Percentiles rank a stretch among this genome's conserved stretches.
Evolutionary conservation across 2,329 filamentous ascomycete species (phyloP).

Genomic region (Allantophomopsis cytisporea): DNA sequence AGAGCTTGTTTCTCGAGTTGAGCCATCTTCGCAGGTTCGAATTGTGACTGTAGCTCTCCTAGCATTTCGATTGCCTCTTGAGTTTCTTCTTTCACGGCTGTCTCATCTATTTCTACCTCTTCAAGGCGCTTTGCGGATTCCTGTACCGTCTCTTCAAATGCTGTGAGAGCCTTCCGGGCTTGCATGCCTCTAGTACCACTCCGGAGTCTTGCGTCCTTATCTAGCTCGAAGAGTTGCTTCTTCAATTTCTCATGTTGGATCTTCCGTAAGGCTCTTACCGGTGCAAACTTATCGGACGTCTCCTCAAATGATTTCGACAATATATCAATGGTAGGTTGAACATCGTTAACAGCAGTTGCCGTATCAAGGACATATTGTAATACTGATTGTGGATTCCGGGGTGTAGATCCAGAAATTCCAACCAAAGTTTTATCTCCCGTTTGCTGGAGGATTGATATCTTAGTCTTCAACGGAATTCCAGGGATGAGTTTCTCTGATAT

Average conservation of each 20-base stretch:
- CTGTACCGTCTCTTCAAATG: constrained; percentile 52
- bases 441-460: constrained; percentile 58
- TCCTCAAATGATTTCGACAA: constrained; percentile 46
- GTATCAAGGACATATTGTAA: constrained; percentile 55
- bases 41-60: constrained; percentile 50
- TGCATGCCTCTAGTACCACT: constrained; percentile 64
- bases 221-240: constrained; percentile 50
- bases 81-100: constrained; percentile 47
- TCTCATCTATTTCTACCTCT: constrained; percentile 39
- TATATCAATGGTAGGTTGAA: constrained; percentile 45
- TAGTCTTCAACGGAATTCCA: constrained; percentile 52
- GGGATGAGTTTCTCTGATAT: constrained; percentile 70
- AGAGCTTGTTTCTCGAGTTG: constrained; percentile 54
- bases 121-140: constrained; percentile 29
- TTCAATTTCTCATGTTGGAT: constrained; percentile 49
- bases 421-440: constrained; percentile 25
- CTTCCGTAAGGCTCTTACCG: constrained; percentile 45
- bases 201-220: constrained; percentile 60
- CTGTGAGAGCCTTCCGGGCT: constrained; percentile 61
- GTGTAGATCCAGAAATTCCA: constrained; percentile 7
- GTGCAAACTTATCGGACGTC: constrained; percentile 36
- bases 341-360: constrained; percentile 38
- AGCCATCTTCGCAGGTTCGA: constrained; percentile 51
- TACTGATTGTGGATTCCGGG: constrained; percentile 30
- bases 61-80: constrained; percentile 58